Evolutionary conservation across 2,329 filamentous ascomycete species (phyloP).

Genomic region (Diplodia sapinea): DNA sequence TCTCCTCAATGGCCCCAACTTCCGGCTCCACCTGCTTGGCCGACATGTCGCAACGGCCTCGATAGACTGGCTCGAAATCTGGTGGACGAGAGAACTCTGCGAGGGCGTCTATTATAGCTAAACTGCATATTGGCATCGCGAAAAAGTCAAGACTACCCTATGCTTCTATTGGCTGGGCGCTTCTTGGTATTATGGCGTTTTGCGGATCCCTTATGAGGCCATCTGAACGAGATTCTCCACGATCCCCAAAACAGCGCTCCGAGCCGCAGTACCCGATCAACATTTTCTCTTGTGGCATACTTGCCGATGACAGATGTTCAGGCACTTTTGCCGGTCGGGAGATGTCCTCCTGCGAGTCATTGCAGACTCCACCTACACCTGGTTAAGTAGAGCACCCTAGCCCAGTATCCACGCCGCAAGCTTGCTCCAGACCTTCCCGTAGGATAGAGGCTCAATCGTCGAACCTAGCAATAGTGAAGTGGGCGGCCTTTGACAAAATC

Average conservation of each 20-base stretch:
- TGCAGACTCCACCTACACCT: not conserved
- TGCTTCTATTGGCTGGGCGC: conserved; percentile 1
- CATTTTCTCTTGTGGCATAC: not conserved
- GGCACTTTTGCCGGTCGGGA: not conserved
- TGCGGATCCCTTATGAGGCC: not conserved
- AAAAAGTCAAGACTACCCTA: not conserved
- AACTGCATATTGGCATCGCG: not conserved
- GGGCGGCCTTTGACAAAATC: too few relatives aligned
- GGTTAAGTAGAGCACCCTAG: not conserved
- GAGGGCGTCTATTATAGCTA: not conserved
- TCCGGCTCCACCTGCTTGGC: conserved; percentile 11
- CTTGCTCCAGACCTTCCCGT: not conserved
- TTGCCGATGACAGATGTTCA: not conserved
- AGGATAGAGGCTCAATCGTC: too few relatives aligned
- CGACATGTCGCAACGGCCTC: not conserved
- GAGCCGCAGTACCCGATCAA: not conserved
- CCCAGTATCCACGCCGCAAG: not conserved
- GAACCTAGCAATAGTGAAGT: too few relatives aligned
- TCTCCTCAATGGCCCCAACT: conserved; percentile 4
- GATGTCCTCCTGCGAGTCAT: not conserved
- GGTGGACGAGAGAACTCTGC: not conserved
- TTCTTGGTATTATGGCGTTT: conserved; percentile 10
- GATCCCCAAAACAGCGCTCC: not conserved
- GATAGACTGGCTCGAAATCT: not conserved
- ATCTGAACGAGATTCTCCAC: not conserved